Conservation (phyloP, 352 stramenopile genomes). For the Phytophthora pluvialis region DNA sequence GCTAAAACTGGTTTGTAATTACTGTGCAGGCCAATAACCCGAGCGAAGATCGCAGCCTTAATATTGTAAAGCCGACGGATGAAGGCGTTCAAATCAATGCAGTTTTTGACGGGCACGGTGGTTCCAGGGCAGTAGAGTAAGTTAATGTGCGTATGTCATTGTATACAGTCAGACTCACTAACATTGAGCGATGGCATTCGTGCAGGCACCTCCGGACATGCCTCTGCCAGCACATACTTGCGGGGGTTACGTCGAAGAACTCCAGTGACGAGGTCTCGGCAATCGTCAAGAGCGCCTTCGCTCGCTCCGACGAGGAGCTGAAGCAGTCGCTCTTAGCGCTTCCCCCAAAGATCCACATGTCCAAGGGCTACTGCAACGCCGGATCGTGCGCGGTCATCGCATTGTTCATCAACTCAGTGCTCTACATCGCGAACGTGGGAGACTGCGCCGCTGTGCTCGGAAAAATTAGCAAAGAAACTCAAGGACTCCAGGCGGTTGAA, state of each 20-base stretch:
- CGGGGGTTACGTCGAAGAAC: constrained; percentile 27
- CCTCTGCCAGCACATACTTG: constrained; percentile 49
- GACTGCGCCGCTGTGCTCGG: constrained; percentile 92
- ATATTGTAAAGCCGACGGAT: constrained; percentile 46
- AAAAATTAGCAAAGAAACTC: constrained; percentile 49
- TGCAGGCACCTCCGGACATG: constrained; percentile 45
- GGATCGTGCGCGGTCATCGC: constrained; percentile 69
- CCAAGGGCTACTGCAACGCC: constrained; percentile 76
- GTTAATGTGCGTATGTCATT: constrained; percentile 10
- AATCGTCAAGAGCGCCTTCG: constrained; percentile 50
- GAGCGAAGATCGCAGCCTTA: constrained; percentile 73
- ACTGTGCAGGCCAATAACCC: constrained; percentile 54
- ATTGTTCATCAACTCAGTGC: constrained; percentile 58
- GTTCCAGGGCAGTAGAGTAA: constrained; percentile 69
- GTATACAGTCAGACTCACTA: neutral
- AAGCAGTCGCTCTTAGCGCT: constrained; percentile 62
- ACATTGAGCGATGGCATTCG: neutral
- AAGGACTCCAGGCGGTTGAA: constrained; percentile 40
- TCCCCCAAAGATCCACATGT: constrained; percentile 46
- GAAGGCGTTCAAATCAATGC: constrained; percentile 54
- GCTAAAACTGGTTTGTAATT: neutral
- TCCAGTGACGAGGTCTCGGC: constrained; percentile 40
- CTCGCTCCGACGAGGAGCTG: constrained; percentile 60
- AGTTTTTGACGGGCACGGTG: constrained; percentile 76
- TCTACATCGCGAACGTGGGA: constrained; percentile 92